A percentile compares a stretch with the other conserved stretches of the same genome.
These are phyloP conservation scores for Blastosporella zonata DNA, from an alignment of 1,284 basidiomycete genomes.

Conservation along the genomic window DNA sequence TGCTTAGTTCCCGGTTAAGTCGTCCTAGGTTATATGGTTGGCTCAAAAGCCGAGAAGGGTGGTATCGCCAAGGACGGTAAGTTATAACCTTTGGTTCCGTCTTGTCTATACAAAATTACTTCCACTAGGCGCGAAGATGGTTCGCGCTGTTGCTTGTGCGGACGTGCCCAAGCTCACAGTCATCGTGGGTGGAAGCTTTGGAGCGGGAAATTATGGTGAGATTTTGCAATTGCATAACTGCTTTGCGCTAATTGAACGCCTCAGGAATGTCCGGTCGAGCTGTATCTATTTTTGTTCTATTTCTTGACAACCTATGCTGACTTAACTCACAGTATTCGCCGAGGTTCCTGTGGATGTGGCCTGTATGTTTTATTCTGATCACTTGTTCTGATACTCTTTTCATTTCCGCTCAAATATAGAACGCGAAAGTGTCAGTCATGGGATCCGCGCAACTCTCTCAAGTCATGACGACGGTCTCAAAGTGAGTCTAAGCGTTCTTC, in stretches of 20 bases:
- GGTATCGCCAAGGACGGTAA: constrained; percentile 93
- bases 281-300: constrained; percentile 43
- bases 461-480: constrained; percentile 90
- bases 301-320: constrained; percentile 11
- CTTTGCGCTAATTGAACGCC: background rate
- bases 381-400: constrained; percentile 8
- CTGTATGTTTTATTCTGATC: constrained; percentile 48
- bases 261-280: constrained; percentile 86
- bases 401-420: constrained; percentile 41
- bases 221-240: background rate
- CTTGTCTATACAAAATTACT: background rate
- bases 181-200: constrained; percentile 92
- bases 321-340: constrained; percentile 71
- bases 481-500: constrained; percentile 39
- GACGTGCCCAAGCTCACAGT: constrained; percentile 95
- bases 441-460: constrained; percentile 89
- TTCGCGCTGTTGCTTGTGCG: constrained; percentile 91
- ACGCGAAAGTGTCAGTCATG: constrained; percentile 96
- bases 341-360: constrained; percentile 98
- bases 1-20: background rate
- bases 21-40: constrained; percentile 83
- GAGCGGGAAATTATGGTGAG: constrained; percentile 91
- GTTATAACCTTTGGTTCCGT: constrained; percentile 9
- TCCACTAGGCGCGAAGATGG: constrained; percentile 80
- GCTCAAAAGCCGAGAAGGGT: constrained; percentile 89